Base-by-base conservation (phyloP, 495 filamentous ascomycete genomes). In the Neurospora terricola region DNA sequence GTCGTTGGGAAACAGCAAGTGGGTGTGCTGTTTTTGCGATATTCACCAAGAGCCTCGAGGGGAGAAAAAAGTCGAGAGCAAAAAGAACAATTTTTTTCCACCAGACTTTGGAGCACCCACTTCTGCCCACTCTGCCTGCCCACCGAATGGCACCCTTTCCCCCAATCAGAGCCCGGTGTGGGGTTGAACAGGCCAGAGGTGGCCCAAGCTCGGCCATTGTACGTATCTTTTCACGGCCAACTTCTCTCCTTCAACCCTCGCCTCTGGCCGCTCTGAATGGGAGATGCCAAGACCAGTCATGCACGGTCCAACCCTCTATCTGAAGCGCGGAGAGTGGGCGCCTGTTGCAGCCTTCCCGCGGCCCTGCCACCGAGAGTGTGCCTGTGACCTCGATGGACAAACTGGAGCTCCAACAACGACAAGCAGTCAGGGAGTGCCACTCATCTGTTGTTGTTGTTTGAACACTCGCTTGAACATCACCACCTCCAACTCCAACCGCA, bases 61-160 rank as follows among this genome's bases (percentile, higher is more conserved):
- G 72, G 74, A 75, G 54, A 77, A 80, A 80, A 80, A 80, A 76
- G 75, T 78, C 71, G 68, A 76, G 62, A 77, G 76, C 73, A 70
- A 76, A 70, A 76, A 75, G 70, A 76, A 75, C 72, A 79, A 78
- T 79, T 80, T 80, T 81, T 77, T 70, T 74, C 71, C 74, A 74
- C 78, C 73, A 75, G 72, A 34, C 54, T 76, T 75, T 77, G 78
- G 75, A 78, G 77, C 74, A 54, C 54, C 54, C 54, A 62, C 54
- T 62, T 62, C 54, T 62, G 54, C 54, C 54, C 54, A 34, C 54
- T 66, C 54, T 66, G 54, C 54, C 54, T 66, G 54, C 54, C 54
- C 54, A 66, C 54, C 14, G 21, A 62, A 62, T 18, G 54, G 23
- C 54, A 14, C 54, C 7, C 54, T 34, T 34, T 66, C 54, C 54